Evolutionary conservation across 495 filamentous ascomycete genomes (phyloP), one percentile per base, ranked within the genome.

Genomic region (Aspergillus funiculosus): DNA sequence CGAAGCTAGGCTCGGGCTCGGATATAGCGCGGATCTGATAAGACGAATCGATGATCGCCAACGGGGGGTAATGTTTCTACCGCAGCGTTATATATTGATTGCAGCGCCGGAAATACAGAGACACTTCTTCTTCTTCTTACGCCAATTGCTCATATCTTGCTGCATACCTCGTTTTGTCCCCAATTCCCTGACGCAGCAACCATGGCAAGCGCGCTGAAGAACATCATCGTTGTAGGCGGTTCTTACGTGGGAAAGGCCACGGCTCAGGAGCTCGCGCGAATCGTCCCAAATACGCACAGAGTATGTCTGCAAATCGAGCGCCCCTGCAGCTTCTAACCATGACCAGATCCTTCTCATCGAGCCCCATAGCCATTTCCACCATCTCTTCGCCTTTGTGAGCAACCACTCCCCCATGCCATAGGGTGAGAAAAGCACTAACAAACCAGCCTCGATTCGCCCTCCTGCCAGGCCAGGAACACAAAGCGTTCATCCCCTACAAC

Each of bases 401-500:
- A 14, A 20, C 3, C 10, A 4, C 21, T 18, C 21, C 2, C n/a
- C 19, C 18, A 18, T 10, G 8, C 17, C 2, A 31, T 9, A 4
- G 6, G 15, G 36, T 34, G 6, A 21, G 3, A 1, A 42, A 14
- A 20, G 5, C 13, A n/a, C 7, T 18, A 29, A 38, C 40, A 71
- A 3, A 32, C 20, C 35, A 76, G 71, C 74, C 74, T 24, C 72
- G 74, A 2, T 77, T 76, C 51, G 67, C 74, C 8, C 63, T 75
- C 11, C 46, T 73, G 14, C 62, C 68, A 0, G 61, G 63, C 13
- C 61, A 77, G 25, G 74, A 77, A 43, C 72, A 78, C 46, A 79
- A 77, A 46, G 76, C 75, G 1, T 79, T 81, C 52, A 74, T 77
- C 36, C 74, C 74, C 0, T 75, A 75, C 54, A 63, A 51, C 15